Evolutionary conservation across 2,329 filamentous ascomycete genomes (phyloP).

Genomic region (Macrophomina tecta): DNA sequence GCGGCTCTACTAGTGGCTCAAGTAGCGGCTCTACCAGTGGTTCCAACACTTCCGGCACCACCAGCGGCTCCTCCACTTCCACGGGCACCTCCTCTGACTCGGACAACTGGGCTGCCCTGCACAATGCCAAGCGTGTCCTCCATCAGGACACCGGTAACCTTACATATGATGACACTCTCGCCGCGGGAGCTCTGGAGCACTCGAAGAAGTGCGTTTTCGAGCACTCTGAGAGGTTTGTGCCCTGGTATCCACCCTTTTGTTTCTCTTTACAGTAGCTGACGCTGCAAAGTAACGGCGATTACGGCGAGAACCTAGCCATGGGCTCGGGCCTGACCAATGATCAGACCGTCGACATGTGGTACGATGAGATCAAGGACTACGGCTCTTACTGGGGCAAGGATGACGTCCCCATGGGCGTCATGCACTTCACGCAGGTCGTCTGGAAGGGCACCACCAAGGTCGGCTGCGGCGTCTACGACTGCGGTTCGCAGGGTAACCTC

Average conservation of each 20-base stretch:
- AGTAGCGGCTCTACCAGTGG: neutral
- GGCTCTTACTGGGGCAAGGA: constrained; percentile 63
- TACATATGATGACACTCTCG: constrained; percentile 69
- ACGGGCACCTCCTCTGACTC: neutral
- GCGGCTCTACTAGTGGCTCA: neutral
- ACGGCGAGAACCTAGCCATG: constrained; percentile 92
- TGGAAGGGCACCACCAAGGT: constrained; percentile 46
- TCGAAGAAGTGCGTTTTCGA: constrained; percentile 76
- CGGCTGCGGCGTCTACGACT: constrained; percentile 43
- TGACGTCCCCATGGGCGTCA: constrained; percentile 41
- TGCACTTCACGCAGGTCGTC: constrained; percentile 45
- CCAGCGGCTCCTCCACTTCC: neutral
- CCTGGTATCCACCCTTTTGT: neutral
- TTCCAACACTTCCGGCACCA: neutral
- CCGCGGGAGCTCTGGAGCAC: constrained; percentile 64
- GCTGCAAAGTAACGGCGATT: constrained; percentile 49
- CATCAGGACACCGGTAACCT: constrained; percentile 72
- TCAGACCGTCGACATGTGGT: constrained; percentile 88
- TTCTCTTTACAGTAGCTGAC: too few species aligned
- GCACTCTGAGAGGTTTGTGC: constrained; percentile 62
- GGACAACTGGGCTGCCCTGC: constrained; percentile 22
- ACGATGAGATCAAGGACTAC: constrained; percentile 71
- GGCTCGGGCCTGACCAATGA: constrained; percentile 69
- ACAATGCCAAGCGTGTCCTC: constrained; percentile 86
- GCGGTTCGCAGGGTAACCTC: constrained; percentile 35